Evolutionary conservation across 2,329 filamentous ascomycete genomes (phyloP), one percentile per base, ranked within the genome.

Genomic region (Teratosphaeria gauchensis): DNA sequence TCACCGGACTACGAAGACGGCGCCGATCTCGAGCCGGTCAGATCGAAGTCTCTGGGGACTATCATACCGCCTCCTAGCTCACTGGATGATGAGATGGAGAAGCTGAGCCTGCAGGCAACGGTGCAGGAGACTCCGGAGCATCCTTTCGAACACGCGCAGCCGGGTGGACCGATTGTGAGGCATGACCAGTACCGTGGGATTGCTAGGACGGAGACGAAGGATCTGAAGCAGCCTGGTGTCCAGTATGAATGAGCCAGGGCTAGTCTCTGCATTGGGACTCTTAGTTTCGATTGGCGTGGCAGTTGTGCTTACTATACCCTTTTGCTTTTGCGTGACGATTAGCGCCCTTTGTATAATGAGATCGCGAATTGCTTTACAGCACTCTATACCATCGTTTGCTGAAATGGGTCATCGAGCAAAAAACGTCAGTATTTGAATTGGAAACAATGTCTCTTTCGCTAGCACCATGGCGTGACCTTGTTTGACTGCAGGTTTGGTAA

Each of bases 121-220:
- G 64, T 67, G 31, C 59, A 69, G 55, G 61, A 64, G 48, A n/a
- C 11, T 5, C 7, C 14, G 54, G 11, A 4, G 14, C 31, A 42
- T 30, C 12, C 3, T 16, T 9, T 14, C 14, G 61, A 51, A 0
- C 55, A 73, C 4, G 59, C 58, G 8, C 66, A 69, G 38, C 68
- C 66, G 11, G 71, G 68, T 16, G 72, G 71, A 12, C 72, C 72
- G 16, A 65, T 72, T 32, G 69, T 70, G 28, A 63, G 76, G 58
- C 76, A 78, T 62, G 76, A 78, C 61, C 75, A 76, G 68, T 77
- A 72, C 61, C 65, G 64, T 57, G 68, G 68, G 4, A 66, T 69
- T 56, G 67, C 60, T 56, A 65, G 68, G 60, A 59, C 55, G 32
- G 71, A 71, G 35, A 77, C 75, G 4, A 73, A 71, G 58, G 72